Base-by-base conservation (phyloP, 495 filamentous ascomycete genomes). In the Cladorrhinum samala region DNA sequence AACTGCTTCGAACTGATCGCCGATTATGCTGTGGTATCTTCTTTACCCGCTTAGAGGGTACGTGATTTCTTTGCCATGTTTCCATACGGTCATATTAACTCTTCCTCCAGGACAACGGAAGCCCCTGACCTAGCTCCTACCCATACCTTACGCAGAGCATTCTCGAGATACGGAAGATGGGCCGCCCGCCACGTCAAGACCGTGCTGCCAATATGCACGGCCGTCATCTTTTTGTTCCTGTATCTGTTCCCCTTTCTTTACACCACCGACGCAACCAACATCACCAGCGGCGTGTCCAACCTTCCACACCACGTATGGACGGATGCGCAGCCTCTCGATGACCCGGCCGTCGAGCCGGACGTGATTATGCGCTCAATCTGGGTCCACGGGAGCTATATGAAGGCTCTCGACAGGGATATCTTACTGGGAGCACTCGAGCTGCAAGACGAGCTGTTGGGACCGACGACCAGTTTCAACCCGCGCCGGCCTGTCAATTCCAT, bases 281-380 rank as follows among this genome's bases (percentile, higher is more conserved):
- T 81, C 55, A 77, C 76, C 49, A 75, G 76, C 62, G 74, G 81
- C 68, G 72, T 78, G 46, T 78, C 82, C 45, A 74, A 78, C 54
- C 74, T 87, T 13, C 85, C 86, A 16, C 81, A 86, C 61, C 83
- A 88, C 76, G 86, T 86, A 49, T 89, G 86, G 86, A 88, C 85
- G 19, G 82, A 83, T 36, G 84, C 84, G 4, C 78, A 79, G 44
- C 81, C 82, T 20, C 77, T 82, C 49, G 57, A 65, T 44, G 69
- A 70, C 37, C 54, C 54, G 3, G 60, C 42, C 20, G 60, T 67
- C 33, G 69, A 70, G 30, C 71, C 76, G 4, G 78, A 81, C 57
- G 74, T 81, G 36, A 73, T 77, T 42, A 80, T 81, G 77, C 77
- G 77, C 47, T 76, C 77, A 16, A 69, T 80, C 50, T 81, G 78